Conservation (phyloP, 2,329 filamentous ascomycete species). For the Colletotrichum sp. region DNA sequence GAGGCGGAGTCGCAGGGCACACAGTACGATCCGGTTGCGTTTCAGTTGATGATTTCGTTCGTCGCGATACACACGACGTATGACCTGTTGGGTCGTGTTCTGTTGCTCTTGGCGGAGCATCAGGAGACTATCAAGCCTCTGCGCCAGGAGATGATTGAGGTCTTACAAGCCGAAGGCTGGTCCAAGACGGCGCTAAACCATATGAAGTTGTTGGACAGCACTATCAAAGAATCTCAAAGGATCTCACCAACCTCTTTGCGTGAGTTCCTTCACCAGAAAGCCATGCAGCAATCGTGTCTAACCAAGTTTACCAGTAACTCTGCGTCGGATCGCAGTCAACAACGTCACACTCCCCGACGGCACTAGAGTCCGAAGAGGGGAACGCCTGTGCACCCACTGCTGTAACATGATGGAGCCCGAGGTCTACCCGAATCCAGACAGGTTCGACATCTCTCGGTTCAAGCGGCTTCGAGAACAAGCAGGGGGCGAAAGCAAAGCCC, state of each 20-base stretch:
- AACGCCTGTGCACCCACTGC: background rate
- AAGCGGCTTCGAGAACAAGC: background rate
- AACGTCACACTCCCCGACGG: background rate
- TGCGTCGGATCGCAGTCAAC: background rate
- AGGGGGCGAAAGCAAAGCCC: background rate
- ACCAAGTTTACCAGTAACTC: background rate
- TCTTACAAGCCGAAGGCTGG: conserved; percentile 40
- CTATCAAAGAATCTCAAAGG: conserved; percentile 43
- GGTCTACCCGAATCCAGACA: background rate
- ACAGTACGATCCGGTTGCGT: conserved; percentile 67
- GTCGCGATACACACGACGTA: conserved; percentile 48
- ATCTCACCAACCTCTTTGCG: background rate
- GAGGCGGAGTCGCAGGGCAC: conserved; percentile 52
- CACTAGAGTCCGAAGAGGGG: background rate
- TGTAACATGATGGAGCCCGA: background rate
- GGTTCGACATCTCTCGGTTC: background rate
- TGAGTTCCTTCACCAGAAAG: background rate
- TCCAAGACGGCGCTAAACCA: conserved; percentile 39
- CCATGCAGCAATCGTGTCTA: background rate
- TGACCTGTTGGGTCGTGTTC: conserved; percentile 36
- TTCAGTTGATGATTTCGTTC: conserved; percentile 80
- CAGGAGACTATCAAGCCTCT: conserved; percentile 44
- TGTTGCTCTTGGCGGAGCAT: conserved; percentile 42
- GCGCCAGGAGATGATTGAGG: conserved; percentile 43
- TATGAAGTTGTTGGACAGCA: conserved; percentile 45